Conservation (phyloP, 108 stramenopile species). For the Conticribra weissflogii region DNA sequence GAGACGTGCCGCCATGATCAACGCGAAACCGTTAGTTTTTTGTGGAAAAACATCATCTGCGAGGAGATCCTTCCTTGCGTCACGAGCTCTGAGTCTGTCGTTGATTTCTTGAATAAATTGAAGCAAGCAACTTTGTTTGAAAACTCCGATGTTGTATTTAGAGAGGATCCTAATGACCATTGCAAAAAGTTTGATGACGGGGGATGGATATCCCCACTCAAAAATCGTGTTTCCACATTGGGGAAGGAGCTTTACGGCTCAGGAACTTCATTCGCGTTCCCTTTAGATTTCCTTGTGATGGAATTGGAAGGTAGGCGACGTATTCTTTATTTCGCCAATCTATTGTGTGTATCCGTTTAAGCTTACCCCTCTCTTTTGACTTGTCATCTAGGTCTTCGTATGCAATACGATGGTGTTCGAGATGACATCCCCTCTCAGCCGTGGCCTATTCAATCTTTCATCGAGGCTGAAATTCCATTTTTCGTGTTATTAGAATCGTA, state of each 20-base stretch:
- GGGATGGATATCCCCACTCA: slow-evolving; percentile 65
- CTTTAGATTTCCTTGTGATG: slow-evolving; percentile 61
- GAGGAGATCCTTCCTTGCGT: slow-evolving; percentile 74
- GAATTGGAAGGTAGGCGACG: slow-evolving; percentile 68
- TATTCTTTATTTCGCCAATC: not conserved
- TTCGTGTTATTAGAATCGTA: slow-evolving; percentile 52
- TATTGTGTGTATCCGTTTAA: not conserved
- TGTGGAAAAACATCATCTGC: slow-evolving; percentile 82
- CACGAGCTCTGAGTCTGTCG: slow-evolving; percentile 52
- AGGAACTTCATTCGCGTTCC: slow-evolving; percentile 73
- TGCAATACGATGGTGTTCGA: slow-evolving; percentile 28
- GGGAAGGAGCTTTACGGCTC: slow-evolving; percentile 72
- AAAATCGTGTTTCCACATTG: slow-evolving; percentile 52
- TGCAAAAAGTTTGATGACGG: slow-evolving; percentile 72
- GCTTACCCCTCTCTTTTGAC: not conserved
- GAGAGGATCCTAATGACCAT: slow-evolving; percentile 11
- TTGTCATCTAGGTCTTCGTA: slow-evolving; percentile 52
- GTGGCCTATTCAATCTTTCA: slow-evolving; percentile 69
- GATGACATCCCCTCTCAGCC: slow-evolving; percentile 21
- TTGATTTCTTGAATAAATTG: slow-evolving; percentile 50
- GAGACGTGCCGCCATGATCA: slow-evolving; percentile 67
- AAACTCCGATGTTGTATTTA: slow-evolving; percentile 31
- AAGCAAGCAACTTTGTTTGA: slow-evolving; percentile 53
- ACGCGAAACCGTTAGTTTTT: slow-evolving; percentile 40
- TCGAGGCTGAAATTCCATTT: slow-evolving; percentile 71